Evolutionary conservation across 441 rosid species (phyloP), one percentile per base, ranked within the genome.

Genomic region (Syzygium syzygioides): DNA sequence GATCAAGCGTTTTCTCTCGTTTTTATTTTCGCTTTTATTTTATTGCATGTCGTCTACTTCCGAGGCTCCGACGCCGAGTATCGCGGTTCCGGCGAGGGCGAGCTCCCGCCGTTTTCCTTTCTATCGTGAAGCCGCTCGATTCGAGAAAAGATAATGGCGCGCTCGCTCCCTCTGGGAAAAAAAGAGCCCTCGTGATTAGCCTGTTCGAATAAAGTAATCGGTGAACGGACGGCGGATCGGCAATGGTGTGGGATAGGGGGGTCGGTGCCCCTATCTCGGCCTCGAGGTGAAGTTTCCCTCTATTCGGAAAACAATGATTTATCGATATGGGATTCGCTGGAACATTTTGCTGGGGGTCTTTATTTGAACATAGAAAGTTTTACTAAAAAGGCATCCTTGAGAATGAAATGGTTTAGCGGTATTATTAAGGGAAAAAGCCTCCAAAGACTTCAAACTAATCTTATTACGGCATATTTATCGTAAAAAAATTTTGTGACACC

Each of bases 71-170:
- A 32, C 7, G 3, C 3, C 1, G 5, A 66, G 4, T 3, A 2
- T 9, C 6, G 4, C 6, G 13, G 3, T 32, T 66, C 11, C 11
- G 7, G 11, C 2, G 7, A 0, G 2, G 4, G 6, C 4, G 7
- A 66, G 13, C 7, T 32, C 25, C 3, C 19, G 1, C 6, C 2
- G 0, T 8, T 15, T 3, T 34, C 1, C 18, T 30, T 30, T 32
- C 9, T 41, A 1, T 7, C 41, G 9, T 17, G 0, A 64, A 17
- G 32, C 32, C 0, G 7, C 37, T 2, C 4, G 2, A 0, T 12
- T 32, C 5, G 6, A 7, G 1, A 9, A 4, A 11, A 18, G 25
- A 66, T 17, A 1, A 66, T 17, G 23, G 17, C 17, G 12, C 2
- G 18, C 6, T 26, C 4, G 4, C n/a, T 60, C 18, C 1, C 0